phyloP scores from a whole-genome alignment of 352 stramenopile genomes.

The Elongisporangium anandrum region DNA sequence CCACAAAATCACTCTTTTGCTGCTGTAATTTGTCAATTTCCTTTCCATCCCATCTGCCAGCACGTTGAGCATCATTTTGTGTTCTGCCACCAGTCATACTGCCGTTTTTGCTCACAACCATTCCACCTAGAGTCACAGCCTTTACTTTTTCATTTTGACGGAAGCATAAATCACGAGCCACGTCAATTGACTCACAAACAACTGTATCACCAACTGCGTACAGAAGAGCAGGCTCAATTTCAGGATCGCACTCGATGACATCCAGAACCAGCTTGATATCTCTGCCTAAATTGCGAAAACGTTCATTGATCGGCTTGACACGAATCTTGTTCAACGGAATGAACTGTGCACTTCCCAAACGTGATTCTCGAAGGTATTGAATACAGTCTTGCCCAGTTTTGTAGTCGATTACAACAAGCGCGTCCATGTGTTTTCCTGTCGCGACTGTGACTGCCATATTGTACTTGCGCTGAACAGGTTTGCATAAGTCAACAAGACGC shows the following conservation, averaged over 20 bases:
- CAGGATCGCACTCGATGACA: conserved; percentile 93
- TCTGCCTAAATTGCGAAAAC: conserved; percentile 88
- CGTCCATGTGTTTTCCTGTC: conserved; percentile 97
- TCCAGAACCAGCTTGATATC: conserved; percentile 94
- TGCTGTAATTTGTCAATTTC: conserved; percentile 83
- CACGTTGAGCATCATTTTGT: conserved; percentile 74
- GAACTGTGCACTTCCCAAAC: conserved; percentile 94
- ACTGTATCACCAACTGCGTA: conserved; percentile 96
- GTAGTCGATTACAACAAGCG: conserved; percentile 76
- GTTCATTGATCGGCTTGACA: conserved; percentile 90
- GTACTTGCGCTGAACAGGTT: conserved; percentile 95
- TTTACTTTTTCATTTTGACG: conserved; percentile 82
- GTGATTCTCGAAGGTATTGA: conserved; percentile 94
- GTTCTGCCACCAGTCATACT: conserved; percentile 97
- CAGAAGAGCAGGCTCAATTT: conserved; percentile 90
- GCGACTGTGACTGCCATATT: conserved; percentile 97
- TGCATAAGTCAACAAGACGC: conserved; percentile 96
- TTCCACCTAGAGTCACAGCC: conserved; percentile 92
- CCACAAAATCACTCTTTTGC: conserved; percentile 81
- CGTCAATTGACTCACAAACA: conserved; percentile 94
- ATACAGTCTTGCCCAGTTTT: conserved; percentile 85
- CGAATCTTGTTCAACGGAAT: conserved; percentile 95
- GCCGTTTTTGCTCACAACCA: conserved; percentile 97
- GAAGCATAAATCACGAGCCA: conserved; percentile 86
- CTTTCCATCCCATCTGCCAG: conserved; percentile 91